Percentiles rank a stretch among this genome's conserved stretches.
phyloP scores from a whole-genome alignment of 768 basidiomycete species.

The Phaffia tasmanica region DNA sequence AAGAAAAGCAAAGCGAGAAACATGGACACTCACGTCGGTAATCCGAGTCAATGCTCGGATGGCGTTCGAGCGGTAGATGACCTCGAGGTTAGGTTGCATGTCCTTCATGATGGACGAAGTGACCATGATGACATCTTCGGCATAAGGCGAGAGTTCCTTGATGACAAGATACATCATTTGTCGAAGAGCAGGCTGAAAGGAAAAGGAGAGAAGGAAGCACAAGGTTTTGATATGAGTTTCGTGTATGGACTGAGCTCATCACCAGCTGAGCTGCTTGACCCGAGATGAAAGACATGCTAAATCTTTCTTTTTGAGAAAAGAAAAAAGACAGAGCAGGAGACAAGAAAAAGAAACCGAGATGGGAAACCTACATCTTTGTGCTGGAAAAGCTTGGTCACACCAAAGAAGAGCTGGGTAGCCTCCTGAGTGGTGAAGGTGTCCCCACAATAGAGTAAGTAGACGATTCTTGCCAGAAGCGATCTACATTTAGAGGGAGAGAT shows the following conservation, averaged over 20 bases:
- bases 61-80: conserved; percentile 94
- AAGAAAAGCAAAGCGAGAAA: neutral
- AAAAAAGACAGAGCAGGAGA: neutral
- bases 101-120: conserved; percentile 99
- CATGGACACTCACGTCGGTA: conserved; percentile 66
- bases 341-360: no score
- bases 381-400: conserved; percentile 96
- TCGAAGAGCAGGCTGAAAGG: conserved; percentile 68
- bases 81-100: conserved; percentile 98
- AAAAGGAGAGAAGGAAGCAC: conserved; percentile 21
- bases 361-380: conserved; percentile 79
- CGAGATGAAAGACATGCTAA: neutral
- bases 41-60: conserved; percentile 92
- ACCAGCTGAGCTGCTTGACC: no score
- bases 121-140: conserved; percentile 99
- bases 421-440: conserved; percentile 92
- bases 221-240: neutral
- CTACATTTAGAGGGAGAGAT: conserved; percentile 96
- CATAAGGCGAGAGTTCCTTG: conserved; percentile 89
- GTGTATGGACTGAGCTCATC: neutral
- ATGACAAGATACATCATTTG: conserved; percentile 98
- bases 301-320: neutral
- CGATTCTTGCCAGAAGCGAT: conserved; percentile 87
- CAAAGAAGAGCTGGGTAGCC: conserved; percentile 95
- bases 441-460: conserved; percentile 90